Evolutionary conservation across 345 rosid genomes (phyloP).

Genomic region (Trapa bicornis): DNA sequence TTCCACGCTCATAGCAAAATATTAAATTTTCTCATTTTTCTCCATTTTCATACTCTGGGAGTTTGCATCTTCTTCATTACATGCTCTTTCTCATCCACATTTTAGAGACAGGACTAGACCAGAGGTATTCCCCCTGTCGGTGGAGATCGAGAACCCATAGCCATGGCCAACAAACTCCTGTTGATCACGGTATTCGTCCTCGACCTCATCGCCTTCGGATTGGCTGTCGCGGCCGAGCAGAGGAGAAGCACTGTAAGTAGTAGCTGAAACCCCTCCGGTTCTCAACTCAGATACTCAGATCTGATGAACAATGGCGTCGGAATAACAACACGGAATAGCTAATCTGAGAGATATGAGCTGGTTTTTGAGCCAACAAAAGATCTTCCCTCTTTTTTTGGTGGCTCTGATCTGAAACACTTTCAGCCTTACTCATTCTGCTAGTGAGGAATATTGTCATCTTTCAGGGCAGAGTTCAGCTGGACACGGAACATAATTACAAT

Average conservation of each 20-base stretch:
- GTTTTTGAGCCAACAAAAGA: background rate
- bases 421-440: background rate
- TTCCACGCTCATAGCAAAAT: too few species aligned
- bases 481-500: constrained; percentile 12
- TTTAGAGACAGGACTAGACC: background rate
- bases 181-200: constrained; percentile 51
- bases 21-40: too few species aligned
- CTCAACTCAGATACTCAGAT: background rate
- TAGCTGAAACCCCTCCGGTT: constrained; percentile 1
- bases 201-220: constrained; percentile 77
- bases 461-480: constrained; percentile 27
- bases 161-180: constrained; percentile 59
- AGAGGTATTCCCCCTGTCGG: background rate
- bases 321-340: background rate
- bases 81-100: background rate
- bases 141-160: constrained; percentile 1
- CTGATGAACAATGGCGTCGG: background rate
- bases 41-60: background rate
- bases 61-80: background rate
- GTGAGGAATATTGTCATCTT: background rate
- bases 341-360: too few species aligned
- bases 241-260: constrained; percentile 63
- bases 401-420: too few species aligned
- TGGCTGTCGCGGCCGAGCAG: constrained; percentile 95
- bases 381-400: background rate